Base-by-base conservation (phyloP, 1,139 yeast species). In the Kodamaea sp. region DNA sequence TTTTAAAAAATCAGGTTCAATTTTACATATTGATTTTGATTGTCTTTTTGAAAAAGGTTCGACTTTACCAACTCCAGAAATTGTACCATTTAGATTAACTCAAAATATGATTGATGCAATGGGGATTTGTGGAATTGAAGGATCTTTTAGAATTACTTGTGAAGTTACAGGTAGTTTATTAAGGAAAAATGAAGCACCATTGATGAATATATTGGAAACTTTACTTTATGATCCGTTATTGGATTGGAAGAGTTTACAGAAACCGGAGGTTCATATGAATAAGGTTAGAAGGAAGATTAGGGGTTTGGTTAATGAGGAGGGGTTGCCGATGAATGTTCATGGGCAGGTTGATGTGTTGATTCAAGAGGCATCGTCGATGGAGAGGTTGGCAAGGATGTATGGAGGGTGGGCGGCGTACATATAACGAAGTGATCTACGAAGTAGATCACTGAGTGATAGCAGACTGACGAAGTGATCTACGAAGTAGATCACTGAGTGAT, bases 1-100 rank as follows among this genome's bases (percentile, higher is more conserved):
- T 35, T 78, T 84, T 53, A 82, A 84, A 49, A 76, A 74, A 32
- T 76, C 80, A 2, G 98, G 98, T 1, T 80, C 80, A 7, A 79
- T 89, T 0, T 65, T 94, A 46, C 99, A 94, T 59, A 97, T 94
- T 42, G 99, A 94, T 62, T 94, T 92, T 60, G 97, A 94, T 56
- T 92, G 97, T 64, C 67, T 94, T 34, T 94, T 94, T 56, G 98
- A 88, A 54, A 92, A 84, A 54, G 87, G 86, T 25, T 78, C 79
- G 8, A 74, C 77, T 2, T 64, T 85, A 25, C 82, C 81, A 1
- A 78, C 79, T 6, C 99, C 98, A 0, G 99, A 94, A 56, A 68
- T 88, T 28, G 98, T 94, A 2, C 99, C 98, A 0, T 94, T 94
- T 60, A 70, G 99, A 45, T 62, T 94, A 36, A 92, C 98, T 0